phyloP scores from a whole-genome alignment of 2,329 filamentous ascomycete species.

The Keithomyces neogunnii region DNA sequence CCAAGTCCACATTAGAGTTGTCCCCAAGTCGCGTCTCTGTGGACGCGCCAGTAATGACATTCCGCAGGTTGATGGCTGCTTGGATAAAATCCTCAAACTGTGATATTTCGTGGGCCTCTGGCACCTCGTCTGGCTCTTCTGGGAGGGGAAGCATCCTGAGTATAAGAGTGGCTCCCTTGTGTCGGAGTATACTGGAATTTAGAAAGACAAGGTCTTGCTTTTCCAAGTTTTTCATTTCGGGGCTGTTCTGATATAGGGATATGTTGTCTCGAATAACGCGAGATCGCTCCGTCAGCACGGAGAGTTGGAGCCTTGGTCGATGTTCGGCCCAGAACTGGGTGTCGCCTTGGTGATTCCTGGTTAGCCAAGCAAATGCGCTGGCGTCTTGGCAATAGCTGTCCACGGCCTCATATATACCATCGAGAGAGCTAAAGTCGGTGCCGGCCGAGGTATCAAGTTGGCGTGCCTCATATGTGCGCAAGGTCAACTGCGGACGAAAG shows the following conservation, averaged over 20 bases:
- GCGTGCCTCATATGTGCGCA: conserved; percentile 11
- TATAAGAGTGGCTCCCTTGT: not conserved
- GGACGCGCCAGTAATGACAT: not conserved
- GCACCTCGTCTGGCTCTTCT: not conserved
- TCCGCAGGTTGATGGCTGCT: not conserved
- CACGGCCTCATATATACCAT: conserved; percentile 10
- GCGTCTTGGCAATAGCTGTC: conserved; percentile 16
- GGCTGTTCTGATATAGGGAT: not conserved
- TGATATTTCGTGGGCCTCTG: not conserved
- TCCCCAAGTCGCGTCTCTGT: not conserved
- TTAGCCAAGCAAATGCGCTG: conserved; percentile 13
- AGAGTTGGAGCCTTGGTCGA: conserved; percentile 10
- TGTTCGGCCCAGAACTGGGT: conserved; percentile 10
- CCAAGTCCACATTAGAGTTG: conserved; percentile 8
- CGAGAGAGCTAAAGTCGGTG: conserved; percentile 9
- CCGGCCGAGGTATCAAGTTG: conserved; percentile 8
- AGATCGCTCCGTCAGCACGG: conserved; percentile 3
- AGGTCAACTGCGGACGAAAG: conserved; percentile 12
- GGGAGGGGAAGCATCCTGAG: not conserved
- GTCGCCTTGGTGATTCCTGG: conserved; percentile 8
- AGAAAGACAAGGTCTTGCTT: not conserved
- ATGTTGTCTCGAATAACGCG: not conserved
- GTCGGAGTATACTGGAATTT: not conserved
- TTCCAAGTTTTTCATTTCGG: not conserved
- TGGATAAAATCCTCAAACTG: not conserved